Evolutionary conservation across 2,329 filamentous ascomycete genomes (phyloP), one percentile per base, ranked within the genome.

Genomic region (Daldinia eschscholtzii): DNA sequence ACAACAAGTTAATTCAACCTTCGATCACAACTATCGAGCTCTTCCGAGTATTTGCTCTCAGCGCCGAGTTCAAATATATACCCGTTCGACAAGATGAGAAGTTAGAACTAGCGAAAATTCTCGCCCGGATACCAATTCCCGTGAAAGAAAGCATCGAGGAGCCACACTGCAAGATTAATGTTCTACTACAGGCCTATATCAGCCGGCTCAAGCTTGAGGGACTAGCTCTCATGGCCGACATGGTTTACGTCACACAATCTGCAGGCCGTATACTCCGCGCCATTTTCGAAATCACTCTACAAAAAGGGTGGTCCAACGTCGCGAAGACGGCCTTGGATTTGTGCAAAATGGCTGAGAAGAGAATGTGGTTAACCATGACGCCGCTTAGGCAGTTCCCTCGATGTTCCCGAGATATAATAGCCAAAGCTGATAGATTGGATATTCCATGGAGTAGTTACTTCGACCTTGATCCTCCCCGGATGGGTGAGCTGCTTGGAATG

Each of bases 301-400:
- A 95, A 83, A 98, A 98, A 81, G 95, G 95, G 37, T 99, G 95
- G 95, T 90, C 96, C 0, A 91, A 90, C 15, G 96, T 98, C 3
- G 93, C 96, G 7, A 97, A 96, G 83, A 93, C 92, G 70, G 94
- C 96, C 0, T 85, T 99, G 46, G 93, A 97, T 75, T 87, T 99
- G 60, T 99, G 97, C 83, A 99, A 99, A 83, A 98, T 97, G 93
- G 96, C 95, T 0, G 96, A 99, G 84, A 97, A 97, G 85, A 89
- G 97, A 57, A 99, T 99, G 97, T 99, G 96, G 96, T 94, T 95
- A 13, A 98, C 95, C 5, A 99, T 98, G 96, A 93, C 93, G 41
- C 96, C 97, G 10, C 85, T 99, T 35, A 89, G 96, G 61, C 96
- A 99, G 77, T 99, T 99, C 77, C 88, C 92, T 3, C 83, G 84